These are phyloP conservation scores for Stipa capillata DNA, from an alignment of 176 grass and related monocot genomes.

Conservation along the genomic window DNA sequence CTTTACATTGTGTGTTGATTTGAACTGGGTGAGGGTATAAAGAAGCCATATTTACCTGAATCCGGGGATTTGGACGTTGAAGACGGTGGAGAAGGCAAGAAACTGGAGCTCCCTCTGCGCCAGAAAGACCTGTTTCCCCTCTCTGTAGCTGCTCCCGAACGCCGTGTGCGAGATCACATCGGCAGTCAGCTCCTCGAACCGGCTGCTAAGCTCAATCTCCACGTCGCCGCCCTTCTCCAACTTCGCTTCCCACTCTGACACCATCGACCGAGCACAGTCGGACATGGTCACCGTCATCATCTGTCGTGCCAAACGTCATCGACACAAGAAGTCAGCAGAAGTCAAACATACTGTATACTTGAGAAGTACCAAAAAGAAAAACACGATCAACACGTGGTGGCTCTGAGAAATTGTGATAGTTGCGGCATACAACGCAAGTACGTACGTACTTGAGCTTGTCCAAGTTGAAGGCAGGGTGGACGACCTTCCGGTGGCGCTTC, in stretches of 20 bases:
- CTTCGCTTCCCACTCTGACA: constrained; percentile 25
- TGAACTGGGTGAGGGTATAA: too few relatives aligned
- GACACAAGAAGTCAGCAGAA: not conserved
- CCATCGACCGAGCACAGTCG: constrained; percentile 25
- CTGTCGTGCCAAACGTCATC: not conserved
- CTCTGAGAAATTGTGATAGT: too few relatives aligned
- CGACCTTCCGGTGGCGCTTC: constrained; percentile 35
- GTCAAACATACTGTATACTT: too few relatives aligned
- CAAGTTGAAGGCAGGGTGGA: constrained; percentile 48
- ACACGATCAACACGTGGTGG: too few relatives aligned
- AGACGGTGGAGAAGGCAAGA: not conserved
- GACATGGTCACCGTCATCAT: constrained; percentile 41
- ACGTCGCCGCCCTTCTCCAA: not conserved
- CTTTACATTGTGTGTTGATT: not conserved
- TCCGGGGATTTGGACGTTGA: not conserved
- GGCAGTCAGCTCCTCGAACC: not conserved
- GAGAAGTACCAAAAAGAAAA: not conserved
- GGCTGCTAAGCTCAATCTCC: not conserved
- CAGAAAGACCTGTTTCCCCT: not conserved
- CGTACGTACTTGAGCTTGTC: constrained; percentile 78
- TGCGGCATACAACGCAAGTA: too few relatives aligned
- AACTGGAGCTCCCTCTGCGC: not conserved
- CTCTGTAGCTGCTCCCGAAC: not conserved
- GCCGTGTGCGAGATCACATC: not conserved
- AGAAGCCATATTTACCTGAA: too few relatives aligned